Conservation (phyloP, 805 yeast genomes). For the Myxozyma monticola region DNA sequence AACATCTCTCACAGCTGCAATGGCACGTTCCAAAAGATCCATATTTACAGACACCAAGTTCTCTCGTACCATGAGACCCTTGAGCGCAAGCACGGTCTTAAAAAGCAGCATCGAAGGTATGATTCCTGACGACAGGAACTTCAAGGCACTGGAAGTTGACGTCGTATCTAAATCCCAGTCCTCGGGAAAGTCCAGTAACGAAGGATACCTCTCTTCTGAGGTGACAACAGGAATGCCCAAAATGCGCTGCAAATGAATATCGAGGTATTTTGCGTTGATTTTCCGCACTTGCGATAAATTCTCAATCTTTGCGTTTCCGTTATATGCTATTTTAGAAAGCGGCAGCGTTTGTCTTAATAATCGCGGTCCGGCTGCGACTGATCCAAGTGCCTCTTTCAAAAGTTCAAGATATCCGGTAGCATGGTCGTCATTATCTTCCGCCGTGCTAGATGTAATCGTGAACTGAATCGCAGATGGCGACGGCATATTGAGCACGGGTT, state of each 20-base stretch:
- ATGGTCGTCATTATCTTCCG: not conserved
- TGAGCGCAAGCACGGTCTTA: slow-evolving; percentile 7
- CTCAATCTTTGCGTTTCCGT: slow-evolving; percentile 11
- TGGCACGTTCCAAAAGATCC: slow-evolving; percentile 13
- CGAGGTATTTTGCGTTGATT: slow-evolving; percentile 19
- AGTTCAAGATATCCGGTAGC: not conserved
- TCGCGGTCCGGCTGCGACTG: slow-evolving; percentile 10
- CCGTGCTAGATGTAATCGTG: slow-evolving; percentile 1
- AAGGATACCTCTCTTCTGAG: slow-evolving; percentile 2
- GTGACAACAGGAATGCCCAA: not conserved
- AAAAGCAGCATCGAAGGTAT: slow-evolving; percentile 12
- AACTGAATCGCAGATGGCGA: slow-evolving; percentile 6
- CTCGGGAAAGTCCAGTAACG: slow-evolving; percentile 13
- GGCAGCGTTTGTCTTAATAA: slow-evolving; percentile 8
- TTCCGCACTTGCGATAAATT: slow-evolving; percentile 5
- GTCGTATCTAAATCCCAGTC: not conserved
- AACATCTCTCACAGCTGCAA: slow-evolving; percentile 4
- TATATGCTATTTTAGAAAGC: slow-evolving; percentile 12
- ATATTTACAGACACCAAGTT: slow-evolving; percentile 1
- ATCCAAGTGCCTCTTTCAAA: slow-evolving; percentile 1
- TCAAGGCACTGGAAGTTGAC: slow-evolving; percentile 1
- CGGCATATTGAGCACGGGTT: not conserved
- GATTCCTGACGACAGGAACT: slow-evolving; percentile 11
- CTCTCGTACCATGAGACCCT: slow-evolving; percentile 21
- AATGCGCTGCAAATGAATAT: slow-evolving; percentile 11